phyloP scores from a whole-genome alignment of 495 filamentous ascomycete genomes.

The Aspergillus saccharolyticus region DNA sequence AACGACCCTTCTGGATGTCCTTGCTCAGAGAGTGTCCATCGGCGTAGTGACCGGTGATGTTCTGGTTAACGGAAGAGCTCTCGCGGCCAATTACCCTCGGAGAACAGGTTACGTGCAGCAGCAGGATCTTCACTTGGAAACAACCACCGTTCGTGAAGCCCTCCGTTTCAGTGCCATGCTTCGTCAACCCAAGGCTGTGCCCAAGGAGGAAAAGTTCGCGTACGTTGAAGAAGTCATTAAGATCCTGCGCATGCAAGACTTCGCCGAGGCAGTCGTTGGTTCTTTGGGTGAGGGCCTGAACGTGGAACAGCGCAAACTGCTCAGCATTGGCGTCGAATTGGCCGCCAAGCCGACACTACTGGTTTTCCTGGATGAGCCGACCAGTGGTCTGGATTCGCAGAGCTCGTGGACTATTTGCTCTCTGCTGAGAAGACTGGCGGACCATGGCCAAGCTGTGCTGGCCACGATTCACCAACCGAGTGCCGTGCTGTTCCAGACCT shows the following conservation, averaged over 20 bases:
- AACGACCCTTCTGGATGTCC: conserved; percentile 56
- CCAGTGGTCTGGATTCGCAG: conserved; percentile 80
- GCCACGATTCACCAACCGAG: conserved; percentile 93
- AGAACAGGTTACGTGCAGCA: conserved; percentile 94
- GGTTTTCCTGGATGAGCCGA: conserved; percentile 87
- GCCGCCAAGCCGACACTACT: conserved; percentile 80
- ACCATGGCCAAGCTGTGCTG: conserved; percentile 80
- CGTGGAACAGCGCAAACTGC: conserved; percentile 82
- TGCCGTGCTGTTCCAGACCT: conserved; percentile 83
- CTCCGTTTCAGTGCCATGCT: conserved; percentile 79
- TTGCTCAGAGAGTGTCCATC: conserved; percentile 49
- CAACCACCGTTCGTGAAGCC: conserved; percentile 78
- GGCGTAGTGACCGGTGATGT: conserved; percentile 49
- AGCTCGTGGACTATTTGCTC: conserved; percentile 81
- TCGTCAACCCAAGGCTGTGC: conserved; percentile 58
- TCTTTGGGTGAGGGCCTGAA: conserved; percentile 60
- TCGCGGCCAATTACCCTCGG: conserved; percentile 73
- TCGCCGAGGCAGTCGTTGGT: conserved; percentile 38
- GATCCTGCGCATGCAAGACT: conserved; percentile 42
- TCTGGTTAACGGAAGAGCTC: conserved; percentile 41
- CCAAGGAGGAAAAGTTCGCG: conserved; percentile 39
- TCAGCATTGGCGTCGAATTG: conserved; percentile 87
- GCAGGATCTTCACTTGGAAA: conserved; percentile 84
- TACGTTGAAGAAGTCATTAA: conserved; percentile 47
- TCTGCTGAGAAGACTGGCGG: conserved; percentile 74